Evolutionary conservation across 78 protist genomes (phyloP).

Genomic region (Salpingoeca rosetta): DNA sequence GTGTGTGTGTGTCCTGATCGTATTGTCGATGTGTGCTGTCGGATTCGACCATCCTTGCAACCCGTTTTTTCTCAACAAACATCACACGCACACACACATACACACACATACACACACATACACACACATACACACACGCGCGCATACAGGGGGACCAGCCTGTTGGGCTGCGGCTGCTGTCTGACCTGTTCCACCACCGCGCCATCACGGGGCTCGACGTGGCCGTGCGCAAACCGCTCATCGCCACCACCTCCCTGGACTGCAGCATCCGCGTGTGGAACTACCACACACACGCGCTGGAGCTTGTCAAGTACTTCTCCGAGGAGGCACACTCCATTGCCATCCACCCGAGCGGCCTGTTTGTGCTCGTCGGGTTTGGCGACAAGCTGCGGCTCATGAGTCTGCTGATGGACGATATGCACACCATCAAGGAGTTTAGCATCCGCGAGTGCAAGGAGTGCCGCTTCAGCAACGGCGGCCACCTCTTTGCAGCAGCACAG

Average conservation of each 20-base stretch:
- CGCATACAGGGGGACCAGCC: constrained; percentile 7
- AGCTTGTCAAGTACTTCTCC: constrained; percentile 19
- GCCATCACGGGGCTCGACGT: constrained; percentile 38
- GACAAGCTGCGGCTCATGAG: constrained; percentile 60
- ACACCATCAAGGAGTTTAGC: constrained; percentile 29
- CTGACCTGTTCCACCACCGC: constrained; percentile 18
- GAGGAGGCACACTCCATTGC: constrained; percentile 33
- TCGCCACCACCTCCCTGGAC: constrained; percentile 44
- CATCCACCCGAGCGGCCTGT: constrained; percentile 47
- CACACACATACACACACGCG: no score
- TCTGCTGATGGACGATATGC: constrained; percentile 43
- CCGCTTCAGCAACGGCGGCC: constrained; percentile 57
- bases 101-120: no score
- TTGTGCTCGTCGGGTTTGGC: constrained; percentile 48
- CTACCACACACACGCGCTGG: constrained; percentile 30
- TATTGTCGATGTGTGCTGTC: no score
- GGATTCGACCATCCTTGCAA: no score
- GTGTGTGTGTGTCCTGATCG: no score
- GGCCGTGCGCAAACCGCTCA: constrained; percentile 52
- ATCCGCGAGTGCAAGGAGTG: constrained; percentile 46
- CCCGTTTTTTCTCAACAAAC: no score
- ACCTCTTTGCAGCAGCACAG: constrained; percentile 49
- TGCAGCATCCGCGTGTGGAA: constrained; percentile 44
- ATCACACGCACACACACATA: no score
- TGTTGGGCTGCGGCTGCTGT: no score